Evolutionary conservation across 2,329 filamentous ascomycete species (phyloP).

Genomic region (Aspergillus arachidicola): DNA sequence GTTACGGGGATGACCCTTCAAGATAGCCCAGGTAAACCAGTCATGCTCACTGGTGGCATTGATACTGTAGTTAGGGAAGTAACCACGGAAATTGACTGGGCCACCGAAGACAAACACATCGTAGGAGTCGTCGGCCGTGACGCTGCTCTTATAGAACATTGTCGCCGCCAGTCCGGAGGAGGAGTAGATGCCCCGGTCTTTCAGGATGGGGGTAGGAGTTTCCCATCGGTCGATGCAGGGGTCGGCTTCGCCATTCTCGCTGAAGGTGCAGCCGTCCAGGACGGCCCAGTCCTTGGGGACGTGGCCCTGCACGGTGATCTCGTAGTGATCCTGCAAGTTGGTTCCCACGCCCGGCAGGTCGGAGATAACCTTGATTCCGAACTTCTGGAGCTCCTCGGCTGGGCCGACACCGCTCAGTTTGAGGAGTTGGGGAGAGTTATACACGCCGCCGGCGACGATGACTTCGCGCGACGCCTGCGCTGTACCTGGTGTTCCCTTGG

Average conservation of each 20-base stretch:
- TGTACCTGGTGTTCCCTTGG: conserved; percentile 31
- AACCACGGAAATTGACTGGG: conserved; percentile 58
- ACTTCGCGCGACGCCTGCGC: conserved; percentile 51
- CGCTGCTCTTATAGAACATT: conserved; percentile 41
- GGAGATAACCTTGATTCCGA: conserved; percentile 57
- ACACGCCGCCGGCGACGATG: conserved; percentile 56
- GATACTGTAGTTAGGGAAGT: conserved; percentile 48
- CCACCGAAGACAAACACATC: conserved; percentile 60
- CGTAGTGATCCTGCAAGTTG: conserved; percentile 63
- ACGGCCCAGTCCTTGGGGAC: conserved; percentile 46
- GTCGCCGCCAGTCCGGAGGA: conserved; percentile 59
- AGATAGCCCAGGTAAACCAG: conserved; percentile 50
- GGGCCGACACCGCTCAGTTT: conserved; percentile 68
- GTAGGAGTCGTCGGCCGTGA: conserved; percentile 47
- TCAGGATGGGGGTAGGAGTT: conserved; percentile 30
- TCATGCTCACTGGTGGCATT: conserved; percentile 44
- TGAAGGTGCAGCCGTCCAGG: conserved; percentile 38
- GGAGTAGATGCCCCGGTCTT: conserved; percentile 45
- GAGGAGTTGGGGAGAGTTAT: conserved; percentile 67
- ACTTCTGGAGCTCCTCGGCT: conserved; percentile 51
- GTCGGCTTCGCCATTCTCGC: conserved; percentile 29
- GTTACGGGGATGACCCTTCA: conserved; percentile 68
- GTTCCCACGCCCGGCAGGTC: conserved; percentile 65
- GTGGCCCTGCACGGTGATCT: conserved; percentile 26
- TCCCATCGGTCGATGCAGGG: conserved; percentile 50